Conservation (phyloP, 495 filamentous ascomycete genomes). For the Usnea hakonensis region DNA sequence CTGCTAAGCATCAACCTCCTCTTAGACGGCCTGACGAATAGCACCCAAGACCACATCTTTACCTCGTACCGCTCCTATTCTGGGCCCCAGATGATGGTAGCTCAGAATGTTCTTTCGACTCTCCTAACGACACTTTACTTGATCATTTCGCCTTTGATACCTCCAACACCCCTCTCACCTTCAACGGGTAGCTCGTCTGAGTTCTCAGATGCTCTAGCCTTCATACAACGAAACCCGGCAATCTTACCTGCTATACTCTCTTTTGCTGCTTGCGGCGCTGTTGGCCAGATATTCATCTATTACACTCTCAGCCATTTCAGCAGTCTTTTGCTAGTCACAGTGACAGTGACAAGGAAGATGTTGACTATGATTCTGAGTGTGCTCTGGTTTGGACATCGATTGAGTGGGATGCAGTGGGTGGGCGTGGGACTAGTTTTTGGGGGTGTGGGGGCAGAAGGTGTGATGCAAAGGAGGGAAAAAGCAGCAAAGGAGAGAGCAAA, state of each 20-base stretch:
- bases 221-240: slow-evolving; percentile 66
- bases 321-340: slow-evolving; percentile 84
- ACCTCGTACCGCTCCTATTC: slow-evolving; percentile 63
- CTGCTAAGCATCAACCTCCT: slow-evolving; percentile 87
- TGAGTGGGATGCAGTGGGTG: slow-evolving; percentile 81
- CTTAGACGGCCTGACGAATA: slow-evolving; percentile 93
- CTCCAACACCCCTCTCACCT: slow-evolving; percentile 53
- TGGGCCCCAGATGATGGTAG: slow-evolving; percentile 99
- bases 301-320: slow-evolving; percentile 90
- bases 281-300: slow-evolving; percentile 97
- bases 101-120: slow-evolving; percentile 83
- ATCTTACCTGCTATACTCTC: slow-evolving; percentile 79
- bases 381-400: slow-evolving; percentile 82
- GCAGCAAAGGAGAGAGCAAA: slow-evolving; percentile 61
- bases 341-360: slow-evolving; percentile 98
- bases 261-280: slow-evolving; percentile 85
- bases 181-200: slow-evolving; percentile 52
- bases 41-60: slow-evolving; percentile 94
- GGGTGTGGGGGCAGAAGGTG: slow-evolving; percentile 84
- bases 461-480: slow-evolving; percentile 78
- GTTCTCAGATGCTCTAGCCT: slow-evolving; percentile 67
- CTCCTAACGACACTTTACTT: slow-evolving; percentile 67
- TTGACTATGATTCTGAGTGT: slow-evolving; percentile 96
- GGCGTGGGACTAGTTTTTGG: slow-evolving; percentile 91
- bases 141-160: slow-evolving; percentile 66